phyloP scores from a whole-genome alignment of 129 eudicot genomes.

The Gnaphalium uliginosum region DNA sequence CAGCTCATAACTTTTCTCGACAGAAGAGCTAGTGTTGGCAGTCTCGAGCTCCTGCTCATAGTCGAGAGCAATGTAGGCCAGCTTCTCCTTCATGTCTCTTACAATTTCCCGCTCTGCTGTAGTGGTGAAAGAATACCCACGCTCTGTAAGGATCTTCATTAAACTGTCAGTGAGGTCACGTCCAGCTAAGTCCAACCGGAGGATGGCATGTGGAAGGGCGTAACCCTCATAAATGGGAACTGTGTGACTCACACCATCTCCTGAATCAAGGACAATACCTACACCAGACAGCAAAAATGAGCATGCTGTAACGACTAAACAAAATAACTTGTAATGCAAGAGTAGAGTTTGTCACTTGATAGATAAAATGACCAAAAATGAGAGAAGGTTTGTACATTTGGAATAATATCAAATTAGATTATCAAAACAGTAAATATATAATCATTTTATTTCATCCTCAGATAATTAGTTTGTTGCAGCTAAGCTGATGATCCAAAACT shows the following conservation, averaged over 20 bases:
- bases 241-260: constrained; percentile 80
- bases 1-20: constrained; percentile 73
- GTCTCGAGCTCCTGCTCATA: constrained; percentile 78
- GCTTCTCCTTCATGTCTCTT: constrained; percentile 72
- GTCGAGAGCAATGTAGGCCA: constrained; percentile 77
- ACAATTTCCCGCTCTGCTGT: constrained; percentile 86
- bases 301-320: not conserved
- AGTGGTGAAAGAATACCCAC: constrained; percentile 77
- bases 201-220: constrained; percentile 48
- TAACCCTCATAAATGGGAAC: constrained; percentile 83
- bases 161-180: constrained; percentile 18
- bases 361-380: not conserved
- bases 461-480: not conserved
- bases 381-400: not conserved
- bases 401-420: not conserved
- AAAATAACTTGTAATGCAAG: not conserved
- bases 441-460: not conserved
- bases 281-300: constrained; percentile 22
- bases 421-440: not conserved
- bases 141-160: constrained; percentile 61
- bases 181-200: constrained; percentile 18
- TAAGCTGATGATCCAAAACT: not conserved
- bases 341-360: not conserved
- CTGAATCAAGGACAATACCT: constrained; percentile 88
- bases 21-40: constrained; percentile 59